Base-by-base conservation (phyloP, 2,329 filamentous ascomycete species). In the Alternaria rosae region DNA sequence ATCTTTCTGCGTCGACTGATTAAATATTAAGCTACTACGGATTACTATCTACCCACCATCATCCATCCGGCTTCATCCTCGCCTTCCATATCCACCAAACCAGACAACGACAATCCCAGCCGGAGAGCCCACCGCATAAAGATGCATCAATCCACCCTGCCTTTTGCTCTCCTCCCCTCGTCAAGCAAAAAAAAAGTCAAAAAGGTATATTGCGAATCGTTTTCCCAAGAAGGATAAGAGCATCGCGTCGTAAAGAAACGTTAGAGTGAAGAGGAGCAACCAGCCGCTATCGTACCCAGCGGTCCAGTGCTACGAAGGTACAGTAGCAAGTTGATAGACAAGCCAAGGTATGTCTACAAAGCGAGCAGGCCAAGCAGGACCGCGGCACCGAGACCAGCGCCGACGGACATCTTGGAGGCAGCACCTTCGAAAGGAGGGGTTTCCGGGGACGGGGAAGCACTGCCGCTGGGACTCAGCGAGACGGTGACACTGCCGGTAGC, bases 361-460 rank as follows among this genome's bases (percentile, higher is more conserved):
- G 77, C 80, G 57, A 84, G 71, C 67, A 83, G 75, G 67, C 79
- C 81, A 32, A 83, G 59, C 48, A 84, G 80, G 25, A 80, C 50
- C 6, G 73, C 76, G 56, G 80, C 82, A 57, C 77, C 79, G 26
- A 83, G 53, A 50, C 80, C 59, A 21, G 80, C 71, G 44, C 75
- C 78, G 42, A 78, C 77, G 5, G 80, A 79, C 47, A 78, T 59
- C 28, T 78, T 66, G 6, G 79, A 79, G n/a, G 68, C 75, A 6
- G 68, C 74, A 51, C 68, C 69, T 23, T 62, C 71, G 59, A 63
- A 70, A 32, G 58, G 65, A 52, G 64, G 52, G 47, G 44, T 28
- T 3, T 47, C 47, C 11, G 48, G 63, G 6, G n/a, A 57, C 55
- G 64, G 57, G 17, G 65, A 23, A 15, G 44, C 57, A 35, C 67